phyloP scores from a whole-genome alignment of 257 asterid species.

The Capsicum baccatum region DNA sequence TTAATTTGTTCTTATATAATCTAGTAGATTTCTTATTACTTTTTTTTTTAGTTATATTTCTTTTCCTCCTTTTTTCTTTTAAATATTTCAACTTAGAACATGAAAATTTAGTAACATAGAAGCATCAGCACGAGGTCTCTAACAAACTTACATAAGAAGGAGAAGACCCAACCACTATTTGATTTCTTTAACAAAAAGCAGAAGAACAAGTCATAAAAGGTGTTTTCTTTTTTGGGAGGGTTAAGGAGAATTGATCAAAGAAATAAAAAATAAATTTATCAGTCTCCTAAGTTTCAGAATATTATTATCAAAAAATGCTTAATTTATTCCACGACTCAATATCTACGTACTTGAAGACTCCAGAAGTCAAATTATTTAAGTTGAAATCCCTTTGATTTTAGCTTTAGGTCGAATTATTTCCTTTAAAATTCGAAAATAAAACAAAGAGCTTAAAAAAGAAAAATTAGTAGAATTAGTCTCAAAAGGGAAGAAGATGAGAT shows the following conservation, averaged over 20 bases:
- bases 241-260: neutral
- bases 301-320: neutral
- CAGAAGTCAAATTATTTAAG: neutral
- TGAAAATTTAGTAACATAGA: neutral
- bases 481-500: neutral
- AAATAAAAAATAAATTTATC: neutral
- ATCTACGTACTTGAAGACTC: neutral
- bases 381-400: neutral
- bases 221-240: too few species aligned
- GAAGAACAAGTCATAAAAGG: constrained; percentile 19
- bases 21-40: neutral
- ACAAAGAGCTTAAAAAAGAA: neutral
- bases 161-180: neutral
- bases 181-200: constrained; percentile 5
- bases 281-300: neutral
- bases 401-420: too few species aligned
- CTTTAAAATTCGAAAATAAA: too few species aligned
- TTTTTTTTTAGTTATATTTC: neutral
- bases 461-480: constrained; percentile 9
- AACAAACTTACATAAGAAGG: neutral
- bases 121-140: neutral
- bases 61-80: neutral
- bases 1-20: neutral
- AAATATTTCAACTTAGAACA: neutral
- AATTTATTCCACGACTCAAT: neutral